Conservation (phyloP, 2,329 filamentous ascomycete genomes). For the Fusarium penzigii region DNA sequence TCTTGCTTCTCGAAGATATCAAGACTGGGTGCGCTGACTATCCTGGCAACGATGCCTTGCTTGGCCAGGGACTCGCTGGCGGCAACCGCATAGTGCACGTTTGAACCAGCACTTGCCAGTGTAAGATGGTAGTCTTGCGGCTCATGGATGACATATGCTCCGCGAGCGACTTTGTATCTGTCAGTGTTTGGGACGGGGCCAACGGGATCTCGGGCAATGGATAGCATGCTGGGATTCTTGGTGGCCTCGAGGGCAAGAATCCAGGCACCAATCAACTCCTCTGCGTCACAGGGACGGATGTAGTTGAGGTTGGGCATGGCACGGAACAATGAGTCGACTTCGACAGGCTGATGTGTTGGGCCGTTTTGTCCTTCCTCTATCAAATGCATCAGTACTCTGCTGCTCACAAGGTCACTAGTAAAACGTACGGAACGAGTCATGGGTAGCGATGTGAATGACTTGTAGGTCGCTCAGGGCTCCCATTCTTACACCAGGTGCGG, state of each 20-base stretch:
- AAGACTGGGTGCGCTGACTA: conserved; percentile 42
- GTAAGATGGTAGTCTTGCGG: conserved; percentile 31
- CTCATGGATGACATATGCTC: conserved; percentile 36
- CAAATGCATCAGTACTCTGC: too few relatives aligned
- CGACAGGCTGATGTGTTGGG: conserved; percentile 61
- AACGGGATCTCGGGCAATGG: conserved; percentile 37
- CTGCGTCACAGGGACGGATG: conserved; percentile 54
- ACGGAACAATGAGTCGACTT: conserved; percentile 51
- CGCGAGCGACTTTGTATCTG: conserved; percentile 30
- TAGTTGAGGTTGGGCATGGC: conserved; percentile 57
- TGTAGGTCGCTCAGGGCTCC: conserved; percentile 55
- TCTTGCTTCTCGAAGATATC: conserved; percentile 41
- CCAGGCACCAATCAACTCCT: conserved; percentile 52
- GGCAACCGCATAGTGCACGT: conserved; percentile 41
- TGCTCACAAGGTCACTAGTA: too few relatives aligned
- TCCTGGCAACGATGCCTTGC: conserved; percentile 33
- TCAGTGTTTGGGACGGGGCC: conserved; percentile 29
- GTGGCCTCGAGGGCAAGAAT: conserved; percentile 11
- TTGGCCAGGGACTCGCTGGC: conserved; percentile 38
- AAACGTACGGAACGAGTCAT: conserved; percentile 47
- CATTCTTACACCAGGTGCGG: conserved; percentile 42
- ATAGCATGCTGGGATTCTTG: conserved; percentile 28
- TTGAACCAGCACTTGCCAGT: conserved; percentile 26
- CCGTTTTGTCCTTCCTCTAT: conserved; percentile 53
- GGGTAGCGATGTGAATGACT: conserved; percentile 58